Conservation (phyloP, 2,329 filamentous ascomycete genomes). For the Ophioceras dolichostomum region DNA sequence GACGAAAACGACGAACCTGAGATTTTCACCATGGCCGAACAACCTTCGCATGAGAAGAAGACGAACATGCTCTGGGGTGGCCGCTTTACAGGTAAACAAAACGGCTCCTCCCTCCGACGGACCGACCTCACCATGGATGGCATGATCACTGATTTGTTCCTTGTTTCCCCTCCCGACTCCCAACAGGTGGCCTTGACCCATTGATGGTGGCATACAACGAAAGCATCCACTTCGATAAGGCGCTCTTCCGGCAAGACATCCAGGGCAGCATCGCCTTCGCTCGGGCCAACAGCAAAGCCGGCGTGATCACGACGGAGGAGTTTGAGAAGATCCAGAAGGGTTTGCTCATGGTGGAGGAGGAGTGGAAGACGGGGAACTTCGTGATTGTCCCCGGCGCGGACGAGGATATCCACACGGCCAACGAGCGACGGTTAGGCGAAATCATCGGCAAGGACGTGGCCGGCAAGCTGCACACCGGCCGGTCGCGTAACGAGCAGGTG, state of each 20-base stretch:
- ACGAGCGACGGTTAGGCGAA: constrained; percentile 64
- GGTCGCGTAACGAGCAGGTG: constrained; percentile 83
- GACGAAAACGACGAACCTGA: too few relatives aligned
- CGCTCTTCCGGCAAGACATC: constrained; percentile 71
- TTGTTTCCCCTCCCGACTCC: neutral
- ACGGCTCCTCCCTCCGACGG: too few relatives aligned
- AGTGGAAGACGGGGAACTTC: constrained; percentile 41
- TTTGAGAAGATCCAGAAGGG: constrained; percentile 64
- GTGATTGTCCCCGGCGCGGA: constrained; percentile 37
- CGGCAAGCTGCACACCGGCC: constrained; percentile 80
- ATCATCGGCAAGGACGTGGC: constrained; percentile 76
- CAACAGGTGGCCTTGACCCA: constrained; percentile 63
- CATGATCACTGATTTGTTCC: too few relatives aligned
- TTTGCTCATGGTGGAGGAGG: constrained; percentile 41
- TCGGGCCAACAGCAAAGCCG: constrained; percentile 61
- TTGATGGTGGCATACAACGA: constrained; percentile 82
- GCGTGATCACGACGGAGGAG: constrained; percentile 61
- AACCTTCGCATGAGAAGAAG: constrained; percentile 21
- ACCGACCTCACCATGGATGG: neutral
- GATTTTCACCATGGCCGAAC: constrained; percentile 15
- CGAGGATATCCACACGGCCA: constrained; percentile 56
- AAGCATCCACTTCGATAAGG: constrained; percentile 65
- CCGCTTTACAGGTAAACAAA: constrained; percentile 33
- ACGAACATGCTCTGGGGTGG: constrained; percentile 31
- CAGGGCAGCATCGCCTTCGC: constrained; percentile 71